Base-by-base conservation (phyloP, 352 stramenopile species). In the Phytophthora europaea region DNA sequence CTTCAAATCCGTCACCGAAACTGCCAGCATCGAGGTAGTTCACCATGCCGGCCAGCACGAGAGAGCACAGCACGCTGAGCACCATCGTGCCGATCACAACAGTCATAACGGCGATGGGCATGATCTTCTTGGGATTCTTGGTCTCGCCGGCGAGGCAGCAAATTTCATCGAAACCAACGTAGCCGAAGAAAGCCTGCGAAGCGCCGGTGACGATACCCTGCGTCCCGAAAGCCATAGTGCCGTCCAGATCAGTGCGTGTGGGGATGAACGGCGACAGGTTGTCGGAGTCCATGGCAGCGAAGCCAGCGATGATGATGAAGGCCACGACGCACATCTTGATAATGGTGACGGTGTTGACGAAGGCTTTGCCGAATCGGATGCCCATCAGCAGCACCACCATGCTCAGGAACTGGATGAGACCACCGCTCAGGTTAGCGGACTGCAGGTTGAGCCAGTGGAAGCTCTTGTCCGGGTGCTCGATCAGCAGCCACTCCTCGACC, bases 101-200 rank as follows among this genome's bases (percentile, higher is more conserved):
- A 22, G 75, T 81, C 52, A 98, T 87, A 61, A 98, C 89, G 10
- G 87, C 87, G 34, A 83, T 71, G 8, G 94, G 92, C 73, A 98
- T 88, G 65, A 94, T 88, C 38, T 82, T 84, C 59, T 88, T 84
- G 18, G 88, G 86, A 68, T 95, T 88, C 67, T 92, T 89, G n/a
- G 87, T 70, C 72, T 95, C 89, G 7, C 80, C 88, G 13, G 92
- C 89, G 12, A 98, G 74, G 66, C 93, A 98, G 70, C 91, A 98
- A 23, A 99, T 83, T 67, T 98, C 94, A 77, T 99, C 96, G 72
- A 98, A 99, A 23, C 96, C 96, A 22, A 99, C 75, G 67, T 97
- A 98, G 40, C 94, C 94, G 78, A 98, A 98, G 72, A 98, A 98
- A 4, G 90, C 93, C 45, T 93, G 89, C 18, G 93, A 92, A 9